Percentiles rank a stretch among this genome's conserved stretches.
Evolutionary conservation across 805 yeast species (phyloP).

Genomic region (Spathaspora passalidarum): DNA sequence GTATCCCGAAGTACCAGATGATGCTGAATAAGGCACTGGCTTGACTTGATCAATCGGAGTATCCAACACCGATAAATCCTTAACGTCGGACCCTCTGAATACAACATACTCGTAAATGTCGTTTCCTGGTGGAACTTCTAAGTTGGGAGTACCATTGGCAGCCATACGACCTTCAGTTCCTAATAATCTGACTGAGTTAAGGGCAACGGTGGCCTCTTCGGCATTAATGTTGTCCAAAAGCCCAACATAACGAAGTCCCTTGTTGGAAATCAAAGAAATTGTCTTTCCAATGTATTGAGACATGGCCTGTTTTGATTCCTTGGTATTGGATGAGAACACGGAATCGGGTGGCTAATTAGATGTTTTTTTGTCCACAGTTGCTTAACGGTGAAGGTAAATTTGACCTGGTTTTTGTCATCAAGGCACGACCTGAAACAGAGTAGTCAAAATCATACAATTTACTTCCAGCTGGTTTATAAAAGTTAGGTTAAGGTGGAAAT

Average conservation of each 20-base stretch:
- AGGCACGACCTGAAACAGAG: no score
- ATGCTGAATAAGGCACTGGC: conserved; percentile 43
- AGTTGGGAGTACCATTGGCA: conserved; percentile 52
- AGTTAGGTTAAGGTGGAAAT: no score
- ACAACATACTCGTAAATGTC: conserved; percentile 73
- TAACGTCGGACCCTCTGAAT: conserved; percentile 89
- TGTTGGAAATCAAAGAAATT: conserved; percentile 73
- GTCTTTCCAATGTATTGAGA: conserved; percentile 91
- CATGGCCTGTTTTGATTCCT: no score
- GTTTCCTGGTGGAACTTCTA: conserved; percentile 69
- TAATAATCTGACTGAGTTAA: conserved; percentile 72
- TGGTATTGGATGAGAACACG: no score
- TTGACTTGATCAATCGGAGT: conserved; percentile 60
- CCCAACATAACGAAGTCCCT: conserved; percentile 87
- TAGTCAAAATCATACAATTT: no score
- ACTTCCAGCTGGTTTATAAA: no score
- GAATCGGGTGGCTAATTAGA: no score
- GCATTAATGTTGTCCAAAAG: conserved; percentile 84
- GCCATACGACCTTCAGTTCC: conserved; percentile 90
- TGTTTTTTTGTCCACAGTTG: no score
- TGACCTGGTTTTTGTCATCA: no score
- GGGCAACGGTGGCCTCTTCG: conserved; percentile 84
- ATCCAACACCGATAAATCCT: conserved; percentile 83
- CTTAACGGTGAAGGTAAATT: no score
- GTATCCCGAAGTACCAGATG: conserved; percentile 11